Percentiles rank a stretch among this genome's conserved stretches.
These are phyloP conservation scores for Cercospora janseana DNA, from an alignment of 2,329 filamentous ascomycete species.

Conservation along the genomic window DNA sequence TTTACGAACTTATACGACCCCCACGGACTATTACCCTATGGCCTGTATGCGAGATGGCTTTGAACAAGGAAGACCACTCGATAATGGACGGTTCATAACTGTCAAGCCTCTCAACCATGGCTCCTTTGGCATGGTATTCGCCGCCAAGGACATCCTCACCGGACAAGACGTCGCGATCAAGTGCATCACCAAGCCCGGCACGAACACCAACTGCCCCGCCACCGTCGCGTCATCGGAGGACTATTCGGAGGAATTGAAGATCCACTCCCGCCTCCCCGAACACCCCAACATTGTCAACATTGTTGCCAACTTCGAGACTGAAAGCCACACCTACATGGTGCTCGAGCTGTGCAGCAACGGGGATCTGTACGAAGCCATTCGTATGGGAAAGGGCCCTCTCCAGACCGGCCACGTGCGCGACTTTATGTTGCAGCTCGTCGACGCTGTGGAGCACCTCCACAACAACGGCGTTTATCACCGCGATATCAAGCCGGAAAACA, in stretches of 20 bases:
- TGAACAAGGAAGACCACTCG: slow-evolving; percentile 73
- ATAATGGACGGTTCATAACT: slow-evolving; percentile 79
- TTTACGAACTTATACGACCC: slow-evolving; percentile 19
- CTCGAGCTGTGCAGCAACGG: slow-evolving; percentile 94
- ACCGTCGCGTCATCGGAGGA: slow-evolving; percentile 77
- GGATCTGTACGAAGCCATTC: slow-evolving; percentile 96
- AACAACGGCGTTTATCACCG: slow-evolving; percentile 89
- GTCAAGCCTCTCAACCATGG: slow-evolving; percentile 95
- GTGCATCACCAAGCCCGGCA: slow-evolving; percentile 81
- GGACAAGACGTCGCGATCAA: slow-evolving; percentile 88
- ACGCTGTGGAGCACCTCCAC: slow-evolving; percentile 87
- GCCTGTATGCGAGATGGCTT: slow-evolving; percentile 86
- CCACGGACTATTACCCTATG: slow-evolving; percentile 51
- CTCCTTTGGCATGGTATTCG: slow-evolving; percentile 98
- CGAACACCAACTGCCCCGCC: slow-evolving; percentile 58
- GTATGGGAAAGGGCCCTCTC: slow-evolving; percentile 78
- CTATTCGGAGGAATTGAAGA: slow-evolving; percentile 73
- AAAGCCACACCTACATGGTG: slow-evolving; percentile 84
- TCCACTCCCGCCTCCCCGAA: slow-evolving; percentile 73
- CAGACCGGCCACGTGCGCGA: slow-evolving; percentile 95
- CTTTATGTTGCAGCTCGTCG: slow-evolving; percentile 93
- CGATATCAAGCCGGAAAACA: slow-evolving; percentile 99
- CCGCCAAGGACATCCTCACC: slow-evolving; percentile 76
- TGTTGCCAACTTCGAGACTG: slow-evolving; percentile 85
- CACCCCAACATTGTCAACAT: slow-evolving; percentile 95